Conservation (phyloP, 176 grass and related monocot species). For the Bromus sterilis region DNA sequence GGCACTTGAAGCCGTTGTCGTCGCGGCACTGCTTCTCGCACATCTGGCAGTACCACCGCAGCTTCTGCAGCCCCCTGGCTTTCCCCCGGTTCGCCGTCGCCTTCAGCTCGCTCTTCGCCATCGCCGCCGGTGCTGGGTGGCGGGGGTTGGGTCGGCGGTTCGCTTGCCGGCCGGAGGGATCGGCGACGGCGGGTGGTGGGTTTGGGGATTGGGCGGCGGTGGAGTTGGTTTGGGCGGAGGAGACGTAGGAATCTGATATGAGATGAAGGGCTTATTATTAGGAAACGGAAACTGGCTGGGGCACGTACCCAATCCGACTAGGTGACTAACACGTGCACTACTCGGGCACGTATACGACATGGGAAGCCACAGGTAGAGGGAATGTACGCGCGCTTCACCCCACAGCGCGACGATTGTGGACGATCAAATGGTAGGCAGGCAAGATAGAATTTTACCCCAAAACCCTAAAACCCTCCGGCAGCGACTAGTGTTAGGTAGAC, state of each 20-base stretch:
- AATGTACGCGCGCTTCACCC: too few relatives aligned
- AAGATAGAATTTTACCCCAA: too few relatives aligned
- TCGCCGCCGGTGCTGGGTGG: neutral
- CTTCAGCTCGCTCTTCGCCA: slow-evolving; percentile 85
- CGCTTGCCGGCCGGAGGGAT: neutral
- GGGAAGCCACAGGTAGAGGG: too few relatives aligned
- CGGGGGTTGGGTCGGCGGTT: neutral
- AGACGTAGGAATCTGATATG: neutral
- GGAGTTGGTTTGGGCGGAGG: neutral
- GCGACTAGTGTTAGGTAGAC: too few relatives aligned
- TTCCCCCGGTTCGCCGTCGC: slow-evolving; percentile 75
- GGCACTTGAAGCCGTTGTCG: slow-evolving; percentile 94
- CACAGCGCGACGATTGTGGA: too few relatives aligned
- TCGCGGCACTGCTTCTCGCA: slow-evolving; percentile 91
- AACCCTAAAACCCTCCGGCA: too few relatives aligned
- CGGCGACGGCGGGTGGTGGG: neutral
- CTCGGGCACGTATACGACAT: too few relatives aligned
- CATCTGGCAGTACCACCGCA: slow-evolving; percentile 99
- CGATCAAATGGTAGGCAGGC: too few relatives aligned
- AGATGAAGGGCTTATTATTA: slow-evolving; percentile 1
- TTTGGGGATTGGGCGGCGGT: neutral
- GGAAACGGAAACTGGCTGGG: too few relatives aligned
- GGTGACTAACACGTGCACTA: too few relatives aligned
- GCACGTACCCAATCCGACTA: too few relatives aligned
- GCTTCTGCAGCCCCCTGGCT: slow-evolving; percentile 81